Conservation (phyloP, 495 filamentous ascomycete species). For the Aspergillus kassunensis region DNA sequence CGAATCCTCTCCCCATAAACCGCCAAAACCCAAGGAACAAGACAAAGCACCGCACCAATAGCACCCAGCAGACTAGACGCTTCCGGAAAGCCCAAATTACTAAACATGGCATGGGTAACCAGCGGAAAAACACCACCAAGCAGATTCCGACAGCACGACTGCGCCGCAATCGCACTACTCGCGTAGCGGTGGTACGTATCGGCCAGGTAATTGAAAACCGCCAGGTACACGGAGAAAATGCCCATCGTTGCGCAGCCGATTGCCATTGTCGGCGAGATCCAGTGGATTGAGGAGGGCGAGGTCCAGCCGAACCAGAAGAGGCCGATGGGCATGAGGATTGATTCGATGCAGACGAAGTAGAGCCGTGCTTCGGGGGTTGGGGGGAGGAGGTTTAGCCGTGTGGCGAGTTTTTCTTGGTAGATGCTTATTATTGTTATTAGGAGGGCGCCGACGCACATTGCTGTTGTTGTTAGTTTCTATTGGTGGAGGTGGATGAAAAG, state of each 20-base stretch:
- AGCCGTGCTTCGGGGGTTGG: constrained; percentile 72
- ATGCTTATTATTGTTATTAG: constrained; percentile 71
- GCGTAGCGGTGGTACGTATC: constrained; percentile 85
- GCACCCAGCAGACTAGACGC: constrained; percentile 74
- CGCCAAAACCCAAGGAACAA: constrained; percentile 83
- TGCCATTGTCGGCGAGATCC: constrained; percentile 71
- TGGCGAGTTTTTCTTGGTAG: constrained; percentile 60
- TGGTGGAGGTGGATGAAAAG: neutral
- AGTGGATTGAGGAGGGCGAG: constrained; percentile 60
- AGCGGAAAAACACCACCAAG: constrained; percentile 81
- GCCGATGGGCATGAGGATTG: constrained; percentile 65
- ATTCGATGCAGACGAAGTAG: constrained; percentile 77
- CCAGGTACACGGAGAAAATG: constrained; percentile 84
- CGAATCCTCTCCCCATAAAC: constrained; percentile 77
- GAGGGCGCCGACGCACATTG: constrained; percentile 65
- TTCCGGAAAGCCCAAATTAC: constrained; percentile 63
- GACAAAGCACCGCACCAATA: constrained; percentile 61
- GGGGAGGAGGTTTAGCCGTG: constrained; percentile 36
- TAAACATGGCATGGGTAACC: constrained; percentile 68
- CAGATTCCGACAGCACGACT: constrained; percentile 80
- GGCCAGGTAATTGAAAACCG: constrained; percentile 92
- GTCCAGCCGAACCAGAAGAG: constrained; percentile 84
- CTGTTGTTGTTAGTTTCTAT: constrained; percentile 19
- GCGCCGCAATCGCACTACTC: constrained; percentile 81
- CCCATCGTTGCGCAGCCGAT: constrained; percentile 77